Conservation (phyloP, 352 stramenopile species). For the Phytopythium oedochilum region DNA sequence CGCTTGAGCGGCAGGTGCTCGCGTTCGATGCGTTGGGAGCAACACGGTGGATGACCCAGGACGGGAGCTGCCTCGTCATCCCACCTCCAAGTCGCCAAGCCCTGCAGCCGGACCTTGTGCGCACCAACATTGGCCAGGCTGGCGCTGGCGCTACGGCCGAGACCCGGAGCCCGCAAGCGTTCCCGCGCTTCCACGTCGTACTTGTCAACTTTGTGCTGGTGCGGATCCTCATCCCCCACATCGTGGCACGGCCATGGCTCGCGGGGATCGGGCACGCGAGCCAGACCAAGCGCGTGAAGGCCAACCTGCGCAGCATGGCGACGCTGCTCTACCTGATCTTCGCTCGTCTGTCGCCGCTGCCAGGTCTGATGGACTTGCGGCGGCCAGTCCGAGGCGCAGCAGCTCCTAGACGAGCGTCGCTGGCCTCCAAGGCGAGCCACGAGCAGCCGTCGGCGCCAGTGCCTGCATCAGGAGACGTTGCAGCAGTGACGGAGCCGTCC, state of each 20-base stretch:
- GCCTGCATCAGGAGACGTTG: background rate
- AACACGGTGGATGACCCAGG: constrained; percentile 33
- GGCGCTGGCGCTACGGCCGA: background rate
- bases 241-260: constrained; percentile 49
- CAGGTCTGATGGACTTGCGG: constrained; percentile 8
- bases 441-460: background rate
- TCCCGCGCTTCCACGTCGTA: constrained; percentile 46
- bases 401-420: background rate
- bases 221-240: constrained; percentile 50
- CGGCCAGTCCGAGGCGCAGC: background rate
- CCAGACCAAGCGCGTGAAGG: constrained; percentile 16
- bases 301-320: constrained; percentile 42
- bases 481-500: background rate
- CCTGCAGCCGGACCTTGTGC: background rate
- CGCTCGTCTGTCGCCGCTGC: constrained; percentile 33
- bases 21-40: constrained; percentile 57
- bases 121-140: background rate
- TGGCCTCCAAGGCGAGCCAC: background rate
- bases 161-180: background rate
- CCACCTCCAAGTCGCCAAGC: background rate
- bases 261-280: constrained; percentile 26
- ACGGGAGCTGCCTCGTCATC: background rate
- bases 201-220: constrained; percentile 61
- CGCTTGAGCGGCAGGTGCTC: constrained; percentile 29
- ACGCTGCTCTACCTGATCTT: constrained; percentile 53